Base-by-base conservation (phyloP, 768 basidiomycete species). In the Naganishia onofrii region DNA sequence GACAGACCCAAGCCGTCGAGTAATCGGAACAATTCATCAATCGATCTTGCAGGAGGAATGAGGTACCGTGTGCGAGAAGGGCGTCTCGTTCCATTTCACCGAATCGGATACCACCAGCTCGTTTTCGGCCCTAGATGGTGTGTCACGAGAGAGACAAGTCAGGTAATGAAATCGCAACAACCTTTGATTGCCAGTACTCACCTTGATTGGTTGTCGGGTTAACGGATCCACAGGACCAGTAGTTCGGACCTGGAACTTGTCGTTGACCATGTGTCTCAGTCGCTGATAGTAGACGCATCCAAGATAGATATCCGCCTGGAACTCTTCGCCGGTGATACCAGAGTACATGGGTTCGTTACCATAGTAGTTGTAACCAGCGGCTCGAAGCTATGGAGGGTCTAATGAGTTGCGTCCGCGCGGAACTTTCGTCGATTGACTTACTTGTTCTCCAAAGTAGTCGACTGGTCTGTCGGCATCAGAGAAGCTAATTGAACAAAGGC, bases 321-420 rank as follows among this genome's bases (percentile, higher is more conserved):
- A 99, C 82, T 99, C 96, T 82, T 98, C 87, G 19, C 96, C 96
- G 8, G 96, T 98, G 79, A 99, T 96, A 28, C 96, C 96, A 68
- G 95, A 97, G 81, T 99, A 99, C 96, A 99, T 99, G 6, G 96
- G 94, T 81, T 99, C 96, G 82, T 96, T 97, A 17, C 96, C 96
- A 79, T 95, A 91, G 81, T 97, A 99, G 81, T 97, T 98, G 85
- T 97, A 99, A 9, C 96, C 96, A 17, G 96, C 88, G 26, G 91
- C 90, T 51, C 88, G 83, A 23, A 99, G 88, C 78, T 99, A 96
- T 51, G 19, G 19, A 32, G 23, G n/a, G n/a, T n/a, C n/a, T n/a
- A n/a, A n/a, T n/a, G n/a, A n/a, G n/a, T n/a, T n/a, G 36, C 7
- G 19, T 8, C 23, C 13, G 19, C 1, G 57, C 21, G 31, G n/a